Conservation (phyloP, 2,329 filamentous ascomycete genomes). For the Colletotrichum cordylinicola region DNA sequence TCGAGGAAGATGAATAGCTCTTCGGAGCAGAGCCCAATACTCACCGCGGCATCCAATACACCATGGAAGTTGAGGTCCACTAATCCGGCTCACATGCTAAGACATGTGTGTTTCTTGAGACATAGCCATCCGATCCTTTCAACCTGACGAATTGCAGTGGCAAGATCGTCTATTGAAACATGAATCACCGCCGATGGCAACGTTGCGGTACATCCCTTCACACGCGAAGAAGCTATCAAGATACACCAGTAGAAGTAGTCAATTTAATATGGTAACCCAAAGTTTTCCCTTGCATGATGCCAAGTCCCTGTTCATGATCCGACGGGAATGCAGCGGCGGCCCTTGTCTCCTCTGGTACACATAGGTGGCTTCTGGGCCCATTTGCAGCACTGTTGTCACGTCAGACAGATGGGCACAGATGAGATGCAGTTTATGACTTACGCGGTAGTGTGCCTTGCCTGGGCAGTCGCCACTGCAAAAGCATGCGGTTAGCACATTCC, state of each 20-base stretch:
- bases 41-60: conserved; percentile 1
- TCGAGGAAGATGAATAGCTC: conserved; percentile 5
- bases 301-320: neutral
- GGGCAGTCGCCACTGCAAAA: conserved; percentile 6
- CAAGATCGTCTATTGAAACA: neutral
- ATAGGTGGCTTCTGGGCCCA: conserved; percentile 7
- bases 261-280: neutral
- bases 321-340: conserved; percentile 3
- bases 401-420: neutral
- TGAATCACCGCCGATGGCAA: neutral
- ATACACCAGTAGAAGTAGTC: neutral
- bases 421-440: neutral
- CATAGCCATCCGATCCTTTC: neutral
- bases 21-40: conserved; percentile 4
- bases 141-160: neutral
- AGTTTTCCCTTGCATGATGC: neutral
- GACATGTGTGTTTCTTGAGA: neutral
- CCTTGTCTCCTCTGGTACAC: neutral
- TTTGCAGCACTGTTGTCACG: conserved; percentile 10
- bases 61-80: conserved; percentile 5
- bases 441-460: conserved; percentile 7
- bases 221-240: neutral
- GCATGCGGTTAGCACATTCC: neutral
- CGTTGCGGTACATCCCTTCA: neutral
- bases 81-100: neutral